Evolutionary conservation across 2,329 filamentous ascomycete species (phyloP), one percentile per base, ranked within the genome.

Genomic region (Fusarium sp.): DNA sequence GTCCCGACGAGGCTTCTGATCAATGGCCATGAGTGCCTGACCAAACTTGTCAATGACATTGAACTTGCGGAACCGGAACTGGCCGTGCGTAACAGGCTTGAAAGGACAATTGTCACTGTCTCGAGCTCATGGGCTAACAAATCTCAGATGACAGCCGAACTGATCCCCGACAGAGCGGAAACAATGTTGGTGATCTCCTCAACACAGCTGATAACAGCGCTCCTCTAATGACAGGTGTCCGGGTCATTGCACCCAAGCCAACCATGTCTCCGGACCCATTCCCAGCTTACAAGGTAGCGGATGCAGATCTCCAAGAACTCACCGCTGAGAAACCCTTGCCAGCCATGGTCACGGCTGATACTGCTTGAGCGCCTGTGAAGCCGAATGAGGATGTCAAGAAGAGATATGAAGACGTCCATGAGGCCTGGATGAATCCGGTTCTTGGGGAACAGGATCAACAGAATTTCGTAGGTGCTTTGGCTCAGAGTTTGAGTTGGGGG

Each of bases 181-280:
- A 62, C 12, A 62, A 62, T 12, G 38, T 59, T 4, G 29, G 16
- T 2, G 54, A 59, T 5, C 10, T 62, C 1, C 59, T 62, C 9
- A 62, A 59, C 9, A 40, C 44, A 15, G 25, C 27, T 0, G 15
- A 51, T 10, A 30, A 18, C 1, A 59, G 59, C 27, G 22, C 44
- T 16, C 30, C 59, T 30, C 54, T 59, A 10, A 59, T 62, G 59
- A 51, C 59, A 8, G 59, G 59, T 10, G 59, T 62, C 2, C 29
- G 54, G 5, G 59, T 59, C 38, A 62, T 38, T 1, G 59, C 59
- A 1, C 59, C 59, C 3, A 62, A 30, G 3, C 38, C 59, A 0
- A 59, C 59, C n/a, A 51, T 38, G 38, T 62, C 59, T 29, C 59
- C 45, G 0, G 59, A 62, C 8, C 59, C 59, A 18, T 51, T 59